phyloP scores from a whole-genome alignment of 2,329 filamentous ascomycete genomes.

The Cladosporium sp. region DNA sequence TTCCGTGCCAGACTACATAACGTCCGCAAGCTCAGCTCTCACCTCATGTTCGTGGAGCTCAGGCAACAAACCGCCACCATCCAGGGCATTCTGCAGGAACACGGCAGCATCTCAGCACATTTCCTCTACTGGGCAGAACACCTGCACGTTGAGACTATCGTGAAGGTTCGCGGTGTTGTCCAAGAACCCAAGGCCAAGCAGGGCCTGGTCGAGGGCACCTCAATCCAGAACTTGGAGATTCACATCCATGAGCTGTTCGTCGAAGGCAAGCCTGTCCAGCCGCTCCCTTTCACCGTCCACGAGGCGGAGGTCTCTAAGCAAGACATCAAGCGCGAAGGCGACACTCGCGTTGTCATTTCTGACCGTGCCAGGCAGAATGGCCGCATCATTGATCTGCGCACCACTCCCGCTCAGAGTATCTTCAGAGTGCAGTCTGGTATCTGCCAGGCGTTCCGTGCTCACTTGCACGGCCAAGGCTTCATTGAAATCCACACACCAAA shows the following conservation, averaged over 20 bases:
- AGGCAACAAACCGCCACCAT: conserved; percentile 79
- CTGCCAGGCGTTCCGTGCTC: conserved; percentile 72
- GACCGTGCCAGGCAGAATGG: conserved; percentile 72
- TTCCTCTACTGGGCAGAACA: conserved; percentile 89
- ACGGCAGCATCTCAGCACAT: conserved; percentile 61
- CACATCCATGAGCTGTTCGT: conserved; percentile 63
- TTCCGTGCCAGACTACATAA: conserved; percentile 75
- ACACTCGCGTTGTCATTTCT: conserved; percentile 58
- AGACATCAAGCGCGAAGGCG: conserved; percentile 54
- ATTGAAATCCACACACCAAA: conserved; percentile 95
- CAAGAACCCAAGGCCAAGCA: conserved; percentile 63
- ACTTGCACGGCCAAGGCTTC: conserved; percentile 72
- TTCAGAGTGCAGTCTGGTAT: conserved; percentile 83
- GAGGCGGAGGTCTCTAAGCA: conserved; percentile 61
- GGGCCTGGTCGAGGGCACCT: conserved; percentile 69
- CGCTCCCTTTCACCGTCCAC: conserved; percentile 65
- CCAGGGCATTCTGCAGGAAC: conserved; percentile 71
- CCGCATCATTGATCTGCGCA: conserved; percentile 78
- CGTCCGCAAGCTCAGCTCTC: conserved; percentile 74
- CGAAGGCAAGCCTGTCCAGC: conserved; percentile 56
- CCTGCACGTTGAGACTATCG: conserved; percentile 71
- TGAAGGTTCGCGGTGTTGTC: conserved; percentile 70
- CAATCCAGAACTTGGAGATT: conserved; percentile 72
- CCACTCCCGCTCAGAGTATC: conserved; percentile 80
- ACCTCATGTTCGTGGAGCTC: conserved; percentile 80